Base-by-base conservation (phyloP, 208 protist genomes). In the Angomonas ambiguus region DNA sequence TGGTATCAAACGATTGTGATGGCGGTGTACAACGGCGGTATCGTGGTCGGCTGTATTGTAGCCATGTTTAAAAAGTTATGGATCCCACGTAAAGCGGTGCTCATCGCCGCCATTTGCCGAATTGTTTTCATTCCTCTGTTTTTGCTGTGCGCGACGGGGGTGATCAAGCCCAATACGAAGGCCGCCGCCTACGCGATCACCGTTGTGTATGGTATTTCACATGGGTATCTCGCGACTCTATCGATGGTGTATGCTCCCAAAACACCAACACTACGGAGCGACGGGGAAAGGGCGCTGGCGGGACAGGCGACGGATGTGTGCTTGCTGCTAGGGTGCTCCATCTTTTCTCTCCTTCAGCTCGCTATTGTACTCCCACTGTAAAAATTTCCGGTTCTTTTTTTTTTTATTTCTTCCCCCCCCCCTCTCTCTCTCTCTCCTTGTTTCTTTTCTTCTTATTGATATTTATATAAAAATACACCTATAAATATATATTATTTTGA, bases 1-100 rank as follows among this genome's bases (percentile, higher is more conserved):
- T 93, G 86, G 85, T 95, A 79, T 74, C 82, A 80, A 20, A 91
- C 87, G 3, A 72, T 82, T 56, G 72, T 92, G 41, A 79, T 95
- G 65, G 72, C 83, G 2, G 61, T 79, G 4, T 92, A 82, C 79
- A 95, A 93, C 74, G 70, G 79, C 28, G 34, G 65, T 25, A 87
- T 93, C 59, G 69, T 88, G 0, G 16, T 77, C 5, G 89, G 86
- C 0, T 82, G 89, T 31, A 16, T 83, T 20, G 2, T 69, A n/a
- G 72, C 70, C 41, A 72, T 87, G 61, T 79, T 74, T 69, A 85
- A 70, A 69, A 41, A 25, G 0, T 59, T 91, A 51, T 87, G 80
- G 82, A 64, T 72, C 30, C 58, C 76, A 22, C 70, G 78, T 24
- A 69, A 62, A 13, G 58, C 65, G 6, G 62, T 83, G 33, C 22